A percentile compares a stretch with the other conserved stretches of the same genome.
Evolutionary conservation across 768 basidiomycete genomes (phyloP).

Genomic region (Leccinum subgranulosum): DNA sequence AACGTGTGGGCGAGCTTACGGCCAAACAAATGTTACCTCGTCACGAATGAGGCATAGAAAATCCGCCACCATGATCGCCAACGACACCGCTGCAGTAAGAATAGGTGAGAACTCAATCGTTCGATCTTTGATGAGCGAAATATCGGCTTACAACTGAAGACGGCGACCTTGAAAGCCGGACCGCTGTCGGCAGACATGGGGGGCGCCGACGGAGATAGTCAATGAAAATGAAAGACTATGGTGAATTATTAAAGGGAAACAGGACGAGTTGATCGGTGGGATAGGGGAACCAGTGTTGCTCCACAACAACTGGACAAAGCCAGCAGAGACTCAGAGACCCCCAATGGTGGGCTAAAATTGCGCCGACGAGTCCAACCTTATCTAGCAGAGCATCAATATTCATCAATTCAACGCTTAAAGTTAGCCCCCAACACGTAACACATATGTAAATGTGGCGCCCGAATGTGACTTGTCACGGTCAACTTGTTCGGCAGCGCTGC

Average conservation of each 20-base stretch:
- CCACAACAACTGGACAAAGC: background rate
- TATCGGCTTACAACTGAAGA: constrained; percentile 11
- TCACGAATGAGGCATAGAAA: constrained; percentile 9
- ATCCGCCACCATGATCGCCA: constrained; percentile 18
- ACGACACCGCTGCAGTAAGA: background rate
- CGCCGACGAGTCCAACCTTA: background rate
- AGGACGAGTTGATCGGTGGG: background rate
- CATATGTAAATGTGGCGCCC: background rate
- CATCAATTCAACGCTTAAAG: background rate
- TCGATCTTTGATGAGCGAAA: background rate
- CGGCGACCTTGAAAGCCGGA: constrained; percentile 5
- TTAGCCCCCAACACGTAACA: background rate
- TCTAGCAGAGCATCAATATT: background rate
- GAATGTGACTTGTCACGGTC: background rate
- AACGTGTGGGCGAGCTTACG: constrained; percentile 11
- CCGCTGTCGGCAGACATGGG: background rate
- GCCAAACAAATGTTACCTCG: constrained; percentile 18
- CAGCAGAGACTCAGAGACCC: background rate
- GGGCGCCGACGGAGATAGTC: background rate
- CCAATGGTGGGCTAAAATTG: background rate
- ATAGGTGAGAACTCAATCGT: background rate
- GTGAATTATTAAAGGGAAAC: background rate
- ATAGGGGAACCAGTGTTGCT: background rate
- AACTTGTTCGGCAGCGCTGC: background rate
- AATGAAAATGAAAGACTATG: constrained; percentile 1